These are phyloP conservation scores for Trebouxia sp. DNA, from an alignment of 139 green algal genomes.

Conservation along the genomic window DNA sequence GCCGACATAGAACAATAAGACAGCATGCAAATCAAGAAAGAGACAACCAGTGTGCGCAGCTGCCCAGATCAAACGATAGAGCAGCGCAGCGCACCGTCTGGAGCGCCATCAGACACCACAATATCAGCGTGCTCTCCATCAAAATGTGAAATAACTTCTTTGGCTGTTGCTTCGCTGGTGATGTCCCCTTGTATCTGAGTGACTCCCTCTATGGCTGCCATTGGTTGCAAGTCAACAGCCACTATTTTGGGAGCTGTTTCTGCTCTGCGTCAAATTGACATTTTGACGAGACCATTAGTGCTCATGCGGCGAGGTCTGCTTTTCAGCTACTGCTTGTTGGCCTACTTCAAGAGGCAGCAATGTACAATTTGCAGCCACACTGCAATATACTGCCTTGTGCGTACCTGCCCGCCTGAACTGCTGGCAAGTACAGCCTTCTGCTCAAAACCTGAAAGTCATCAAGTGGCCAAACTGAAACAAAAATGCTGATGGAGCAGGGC, in stretches of 20 bases:
- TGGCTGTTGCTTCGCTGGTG: slow-evolving; percentile 69
- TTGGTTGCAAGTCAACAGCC: slow-evolving; percentile 97
- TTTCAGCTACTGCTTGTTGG: too few species aligned
- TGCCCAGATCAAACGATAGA: neutral
- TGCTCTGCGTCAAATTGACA: slow-evolving; percentile 8
- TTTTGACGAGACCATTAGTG: neutral
- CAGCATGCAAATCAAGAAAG: neutral
- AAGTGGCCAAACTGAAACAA: too few species aligned
- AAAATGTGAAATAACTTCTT: slow-evolving; percentile 87
- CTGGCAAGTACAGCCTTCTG: slow-evolving; percentile 89
- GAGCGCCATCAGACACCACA: slow-evolving; percentile 96
- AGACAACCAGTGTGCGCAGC: too few species aligned
- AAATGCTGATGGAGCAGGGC: too few species aligned
- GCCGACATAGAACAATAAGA: neutral
- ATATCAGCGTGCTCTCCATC: slow-evolving; percentile 86
- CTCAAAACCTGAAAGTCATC: slow-evolving; percentile 75
- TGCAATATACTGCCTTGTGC: too few species aligned
- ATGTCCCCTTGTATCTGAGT: slow-evolving; percentile 92
- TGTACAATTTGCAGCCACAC: too few species aligned
- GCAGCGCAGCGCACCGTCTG: slow-evolving; percentile 64
- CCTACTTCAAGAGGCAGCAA: too few species aligned
- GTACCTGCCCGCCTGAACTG: slow-evolving; percentile 48
- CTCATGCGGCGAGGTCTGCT: too few species aligned
- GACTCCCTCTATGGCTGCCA: slow-evolving; percentile 97
- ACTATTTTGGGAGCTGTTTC: slow-evolving; percentile 86